Conservation (phyloP, 1,284 basidiomycete genomes). For the Entoloma clypeatum region DNA sequence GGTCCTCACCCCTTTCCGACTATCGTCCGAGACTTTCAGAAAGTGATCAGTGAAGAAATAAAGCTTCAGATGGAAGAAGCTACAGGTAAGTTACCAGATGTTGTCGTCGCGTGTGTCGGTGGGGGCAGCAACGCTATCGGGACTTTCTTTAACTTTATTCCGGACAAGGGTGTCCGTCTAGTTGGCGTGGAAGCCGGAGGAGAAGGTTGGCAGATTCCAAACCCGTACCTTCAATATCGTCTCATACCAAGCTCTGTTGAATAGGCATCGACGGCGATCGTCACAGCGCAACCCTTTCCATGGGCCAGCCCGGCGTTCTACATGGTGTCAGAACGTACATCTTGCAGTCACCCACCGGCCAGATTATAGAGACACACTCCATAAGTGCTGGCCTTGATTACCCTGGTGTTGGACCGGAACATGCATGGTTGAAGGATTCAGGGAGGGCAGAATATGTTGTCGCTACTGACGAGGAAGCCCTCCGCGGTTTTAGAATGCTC, state of each 20-base stretch:
- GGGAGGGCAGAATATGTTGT: constrained; percentile 91
- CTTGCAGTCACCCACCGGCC: constrained; percentile 83
- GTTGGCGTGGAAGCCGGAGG: constrained; percentile 96
- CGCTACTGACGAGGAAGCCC: constrained; percentile 91
- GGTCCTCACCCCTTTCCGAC: constrained; percentile 99
- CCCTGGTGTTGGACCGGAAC: constrained; percentile 95
- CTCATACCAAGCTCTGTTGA: constrained; percentile 7
- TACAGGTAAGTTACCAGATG: constrained; percentile 87
- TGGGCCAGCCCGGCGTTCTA: constrained; percentile 90
- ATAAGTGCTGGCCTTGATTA: constrained; percentile 95
- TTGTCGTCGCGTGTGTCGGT: constrained; percentile 94
- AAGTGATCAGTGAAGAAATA: constrained; percentile 94
- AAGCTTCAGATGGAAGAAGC: constrained; percentile 79
- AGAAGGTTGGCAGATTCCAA: constrained; percentile 57
- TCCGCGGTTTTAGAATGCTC: constrained; percentile 88
- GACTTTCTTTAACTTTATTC: constrained; percentile 93
- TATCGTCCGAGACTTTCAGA: constrained; percentile 97
- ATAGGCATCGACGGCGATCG: constrained; percentile 74
- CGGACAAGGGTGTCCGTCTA: constrained; percentile 77
- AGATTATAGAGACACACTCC: constrained; percentile 96
- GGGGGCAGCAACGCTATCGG: constrained; percentile 98
- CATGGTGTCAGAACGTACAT: constrained; percentile 97
- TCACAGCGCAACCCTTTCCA: constrained; percentile 91
- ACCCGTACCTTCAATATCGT: neutral
- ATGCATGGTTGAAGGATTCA: constrained; percentile 93